phyloP scores from a whole-genome alignment of 1,139 yeast species.

The Geotrichum citri-aurantii region DNA sequence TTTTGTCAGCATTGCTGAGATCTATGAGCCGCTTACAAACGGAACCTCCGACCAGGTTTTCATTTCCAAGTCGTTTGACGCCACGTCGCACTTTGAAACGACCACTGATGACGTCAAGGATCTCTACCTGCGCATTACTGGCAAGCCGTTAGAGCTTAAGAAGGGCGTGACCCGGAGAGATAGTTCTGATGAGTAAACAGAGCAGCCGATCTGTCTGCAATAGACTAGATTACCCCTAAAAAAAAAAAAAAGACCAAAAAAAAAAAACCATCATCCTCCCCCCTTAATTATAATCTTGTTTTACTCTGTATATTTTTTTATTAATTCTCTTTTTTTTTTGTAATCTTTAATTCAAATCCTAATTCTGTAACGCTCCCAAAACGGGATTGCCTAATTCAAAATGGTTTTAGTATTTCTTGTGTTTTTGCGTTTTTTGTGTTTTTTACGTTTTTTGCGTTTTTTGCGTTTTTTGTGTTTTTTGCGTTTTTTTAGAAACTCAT shows the following conservation, averaged over 20 bases:
- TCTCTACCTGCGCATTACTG: slow-evolving; percentile 83
- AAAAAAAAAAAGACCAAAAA: not conserved
- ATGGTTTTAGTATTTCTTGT: not conserved
- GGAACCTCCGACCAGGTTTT: slow-evolving; percentile 75
- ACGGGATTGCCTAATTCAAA: not conserved
- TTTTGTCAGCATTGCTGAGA: slow-evolving; percentile 94
- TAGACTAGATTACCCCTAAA: no score
- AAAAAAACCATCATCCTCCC: not conserved
- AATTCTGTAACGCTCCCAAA: not conserved
- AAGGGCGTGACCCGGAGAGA: slow-evolving; percentile 50
- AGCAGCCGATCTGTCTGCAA: no score
- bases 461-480: not conserved
- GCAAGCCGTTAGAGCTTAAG: slow-evolving; percentile 83
- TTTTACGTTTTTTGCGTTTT: no score
- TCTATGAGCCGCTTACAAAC: slow-evolving; percentile 80
- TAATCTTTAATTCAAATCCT: not conserved
- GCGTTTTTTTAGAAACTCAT: not conserved
- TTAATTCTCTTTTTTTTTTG: no score
- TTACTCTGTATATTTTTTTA: not conserved
- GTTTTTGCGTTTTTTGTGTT: no score
- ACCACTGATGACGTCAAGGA: slow-evolving; percentile 97
- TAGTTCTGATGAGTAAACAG: slow-evolving; percentile 6
- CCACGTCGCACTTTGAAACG: slow-evolving; percentile 90
- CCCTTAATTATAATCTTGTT: not conserved
- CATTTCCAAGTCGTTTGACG: slow-evolving; percentile 84